Evolutionary conservation across 2,329 filamentous ascomycete genomes (phyloP), one percentile per base, ranked within the genome.

Genomic region (Dothistroma pini): DNA sequence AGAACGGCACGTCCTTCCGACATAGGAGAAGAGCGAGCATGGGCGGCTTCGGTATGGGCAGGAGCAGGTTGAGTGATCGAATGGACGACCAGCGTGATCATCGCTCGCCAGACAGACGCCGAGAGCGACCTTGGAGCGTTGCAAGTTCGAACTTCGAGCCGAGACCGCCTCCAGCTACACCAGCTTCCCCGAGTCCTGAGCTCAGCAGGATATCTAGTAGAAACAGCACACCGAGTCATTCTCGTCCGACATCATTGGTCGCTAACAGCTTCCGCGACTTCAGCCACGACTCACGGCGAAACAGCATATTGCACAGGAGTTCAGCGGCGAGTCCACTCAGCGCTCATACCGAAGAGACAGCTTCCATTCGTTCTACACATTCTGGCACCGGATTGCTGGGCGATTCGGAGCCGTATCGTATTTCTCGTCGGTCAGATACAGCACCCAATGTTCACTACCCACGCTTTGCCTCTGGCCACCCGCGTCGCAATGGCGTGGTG

Each of bases 401-500:
- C 44, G 66, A 70, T 16, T 56, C 66, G 4, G 68, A 68, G 19
- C 59, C 67, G 12, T 70, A 66, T 58, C 66, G 70, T 32, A 57
- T 66, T 41, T 70, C 73, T 59, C 66, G 72, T 29, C 69, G 72
- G 12, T 72, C 71, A 41, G 72, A 74, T 52, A 73, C 71, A 11
- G 68, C 69, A n/a, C 72, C 72, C n/a, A 73, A 72, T 56, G 69
- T 74, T 50, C 72, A 74, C 59, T 74, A 73, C 52, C 86, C 75
- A 74, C 81, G 72, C 73, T 86, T 87, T 61, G 84, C 86, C 4
- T 83, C 85, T 34, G 86, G 85, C 53, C 82, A 85, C 25, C 81
- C 85, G 11, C 79, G 86, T 35, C 80, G 86, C 49, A 87, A 88
- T 70, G 86, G 86, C 21, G 83, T 88, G 19, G 86, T 88, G 10